Base-by-base conservation (phyloP, 1,139 yeast genomes). In the Geotrichum reessii region DNA sequence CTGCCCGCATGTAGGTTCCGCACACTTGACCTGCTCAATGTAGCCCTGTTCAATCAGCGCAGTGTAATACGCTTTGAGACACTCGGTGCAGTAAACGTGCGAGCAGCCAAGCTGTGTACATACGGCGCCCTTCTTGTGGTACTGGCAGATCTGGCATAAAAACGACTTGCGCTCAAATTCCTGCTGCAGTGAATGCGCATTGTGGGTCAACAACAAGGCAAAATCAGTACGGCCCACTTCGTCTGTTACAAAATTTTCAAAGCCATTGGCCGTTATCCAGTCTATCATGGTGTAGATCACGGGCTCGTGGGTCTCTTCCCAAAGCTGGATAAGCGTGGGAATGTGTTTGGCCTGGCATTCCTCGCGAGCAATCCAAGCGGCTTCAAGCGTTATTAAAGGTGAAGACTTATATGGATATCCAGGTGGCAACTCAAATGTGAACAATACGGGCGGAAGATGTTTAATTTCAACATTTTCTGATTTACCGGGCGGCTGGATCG, bases 91-190 rank as follows among this genome's bases (percentile, higher is more conserved):
- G 61, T 83, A 81, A 0, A 75, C 73, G 66, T 85, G 90, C 2
- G 71, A 71, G 64, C 87, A 83, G 0, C 75, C 75, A 53, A 85
- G 73, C 59, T 70, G 63, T 7, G 78, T 74, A 66, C 83, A 78
- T 1, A 67, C 62, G 0, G 57, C 55, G 1, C 92, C 91, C 62
- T 79, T 80, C 57, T 72, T 72, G 48, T 74, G 77, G 44, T 75
- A 77, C 65, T 83, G 84, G 64, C 91, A 85, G 1, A 85, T 84
- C 21, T 80, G 82, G 67, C 91, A 86, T 1, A 72, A 66, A 64
- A 78, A 83, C 1, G 85, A 76, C 37, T 69, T 67, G 12, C 63
- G 58, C 5, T 76, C 65, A 64, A 81, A 81, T 19, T 73, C 71
- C 0, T 68, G 63, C 22, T 66, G 62, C n/a, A 68, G 61, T 0